Percentiles rank a stretch among this genome's conserved stretches.
phyloP scores from a whole-genome alignment of 2,329 filamentous ascomycete species.

The Xylaria sp. region DNA sequence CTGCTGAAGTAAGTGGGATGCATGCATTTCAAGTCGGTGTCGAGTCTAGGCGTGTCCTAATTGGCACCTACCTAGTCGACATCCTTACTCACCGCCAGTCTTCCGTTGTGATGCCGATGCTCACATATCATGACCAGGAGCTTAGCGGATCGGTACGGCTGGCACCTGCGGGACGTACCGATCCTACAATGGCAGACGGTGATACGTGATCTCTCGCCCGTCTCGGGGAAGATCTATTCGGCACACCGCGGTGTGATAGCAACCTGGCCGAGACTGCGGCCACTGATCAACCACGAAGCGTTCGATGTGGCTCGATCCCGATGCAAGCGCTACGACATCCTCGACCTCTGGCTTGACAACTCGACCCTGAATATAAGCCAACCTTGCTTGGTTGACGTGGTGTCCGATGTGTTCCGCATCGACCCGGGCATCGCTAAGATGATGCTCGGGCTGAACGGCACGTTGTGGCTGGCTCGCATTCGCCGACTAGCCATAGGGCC shows the following conservation, averaged over 20 bases:
- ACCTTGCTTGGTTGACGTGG: slow-evolving; percentile 30
- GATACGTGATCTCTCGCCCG: slow-evolving; percentile 30
- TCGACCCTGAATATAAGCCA: slow-evolving; percentile 34
- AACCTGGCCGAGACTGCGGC: slow-evolving; percentile 30
- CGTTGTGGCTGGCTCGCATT: slow-evolving; percentile 30
- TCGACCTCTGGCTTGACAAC: slow-evolving; percentile 37
- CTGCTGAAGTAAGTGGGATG: slow-evolving; percentile 33
- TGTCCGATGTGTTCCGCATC: slow-evolving; percentile 33
- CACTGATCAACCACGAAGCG: slow-evolving; percentile 37
- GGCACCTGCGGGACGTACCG: slow-evolving; percentile 23
- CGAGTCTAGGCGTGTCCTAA: not conserved
- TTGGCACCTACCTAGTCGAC: not conserved
- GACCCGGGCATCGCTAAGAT: slow-evolving; percentile 32
- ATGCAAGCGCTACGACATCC: slow-evolving; percentile 23
- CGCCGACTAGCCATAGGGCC: slow-evolving; percentile 35
- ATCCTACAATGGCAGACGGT: slow-evolving; percentile 31
- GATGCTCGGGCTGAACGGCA: slow-evolving; percentile 19
- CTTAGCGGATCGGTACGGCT: slow-evolving; percentile 32
- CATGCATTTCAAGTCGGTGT: not conserved
- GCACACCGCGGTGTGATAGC: slow-evolving; percentile 16
- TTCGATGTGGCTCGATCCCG: slow-evolving; percentile 18
- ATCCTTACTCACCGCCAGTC: not conserved
- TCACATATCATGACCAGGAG: slow-evolving; percentile 21
- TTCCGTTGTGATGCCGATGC: not conserved
- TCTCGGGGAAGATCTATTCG: slow-evolving; percentile 27